phyloP scores from a whole-genome alignment of 768 basidiomycete genomes.

The Hortiboletus flavorubellus region DNA sequence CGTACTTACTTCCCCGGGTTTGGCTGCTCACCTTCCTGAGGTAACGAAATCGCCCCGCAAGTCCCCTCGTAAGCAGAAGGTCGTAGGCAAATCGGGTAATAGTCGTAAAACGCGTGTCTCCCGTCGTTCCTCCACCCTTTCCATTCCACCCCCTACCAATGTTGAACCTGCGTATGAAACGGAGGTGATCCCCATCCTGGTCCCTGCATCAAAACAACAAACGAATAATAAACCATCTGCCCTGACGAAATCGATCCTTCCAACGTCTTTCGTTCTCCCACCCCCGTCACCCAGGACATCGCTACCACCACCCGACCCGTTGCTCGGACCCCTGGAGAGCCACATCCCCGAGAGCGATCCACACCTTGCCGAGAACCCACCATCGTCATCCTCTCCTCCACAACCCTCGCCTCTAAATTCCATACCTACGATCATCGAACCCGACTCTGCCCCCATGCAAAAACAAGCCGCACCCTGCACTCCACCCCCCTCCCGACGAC shows the following conservation, averaged over 20 bases:
- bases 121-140: slow-evolving; percentile 43
- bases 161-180: slow-evolving; percentile 50
- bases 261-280: slow-evolving; percentile 73
- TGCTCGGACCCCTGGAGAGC: slow-evolving; percentile 26
- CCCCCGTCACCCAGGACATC: slow-evolving; percentile 73
- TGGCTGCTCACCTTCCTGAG: slow-evolving; percentile 25
- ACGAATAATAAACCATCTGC: slow-evolving; percentile 16
- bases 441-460: slow-evolving; percentile 5
- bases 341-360: slow-evolving; percentile 17
- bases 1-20: slow-evolving; percentile 16
- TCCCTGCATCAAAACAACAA: slow-evolving; percentile 29
- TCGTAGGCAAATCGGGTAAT: slow-evolving; percentile 45
- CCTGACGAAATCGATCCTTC: slow-evolving; percentile 48
- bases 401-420: slow-evolving; percentile 7
- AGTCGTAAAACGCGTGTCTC: slow-evolving; percentile 44
- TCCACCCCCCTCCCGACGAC: slow-evolving; percentile 31
- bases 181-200: slow-evolving; percentile 40
- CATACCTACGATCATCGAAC: slow-evolving; percentile 23
- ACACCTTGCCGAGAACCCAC: not conserved
- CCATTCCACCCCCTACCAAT: slow-evolving; percentile 33
- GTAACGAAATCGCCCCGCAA: slow-evolving; percentile 42
- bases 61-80: slow-evolving; percentile 44
- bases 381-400: not conserved
- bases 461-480: slow-evolving; percentile 18
- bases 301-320: slow-evolving; percentile 43